These are phyloP conservation scores for Cyberlindnera sargentensis DNA, from an alignment of 805 yeast species.

Conservation along the genomic window DNA sequence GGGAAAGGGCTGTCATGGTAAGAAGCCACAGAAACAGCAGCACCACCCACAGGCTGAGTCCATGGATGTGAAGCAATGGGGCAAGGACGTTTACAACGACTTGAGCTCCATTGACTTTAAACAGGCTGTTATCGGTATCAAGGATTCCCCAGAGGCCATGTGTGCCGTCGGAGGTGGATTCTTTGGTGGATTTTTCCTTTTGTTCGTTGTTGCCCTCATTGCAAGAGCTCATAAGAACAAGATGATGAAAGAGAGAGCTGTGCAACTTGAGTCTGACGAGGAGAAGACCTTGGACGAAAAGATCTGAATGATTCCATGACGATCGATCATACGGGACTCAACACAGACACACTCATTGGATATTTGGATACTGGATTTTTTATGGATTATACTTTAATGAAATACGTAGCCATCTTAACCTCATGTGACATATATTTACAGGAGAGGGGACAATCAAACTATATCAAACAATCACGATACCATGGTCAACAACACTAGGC, in stretches of 20 bases:
- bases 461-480: slow-evolving; percentile 35
- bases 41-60: slow-evolving; percentile 2
- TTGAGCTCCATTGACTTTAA: slow-evolving; percentile 10
- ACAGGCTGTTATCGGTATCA: slow-evolving; percentile 9
- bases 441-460: neutral
- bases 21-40: neutral
- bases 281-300: slow-evolving; percentile 5
- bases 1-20: neutral
- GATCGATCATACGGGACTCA: neutral
- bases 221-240: slow-evolving; percentile 1
- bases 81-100: slow-evolving; percentile 10
- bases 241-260: slow-evolving; percentile 2
- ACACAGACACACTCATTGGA: neutral
- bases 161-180: slow-evolving; percentile 8
- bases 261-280: neutral
- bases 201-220: slow-evolving; percentile 3
- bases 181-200: slow-evolving; percentile 4
- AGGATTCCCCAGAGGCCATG: slow-evolving; percentile 6
- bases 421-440: neutral
- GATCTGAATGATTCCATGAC: neutral
- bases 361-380: neutral
- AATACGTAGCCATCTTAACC: too few species aligned
- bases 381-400: neutral
- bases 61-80: slow-evolving; percentile 2
- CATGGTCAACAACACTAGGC: slow-evolving; percentile 36